Evolutionary conservation across 192 early-diverging fungal genomes (phyloP), one percentile per base, ranked within the genome.

Genomic region (Podochytrium sp.): DNA sequence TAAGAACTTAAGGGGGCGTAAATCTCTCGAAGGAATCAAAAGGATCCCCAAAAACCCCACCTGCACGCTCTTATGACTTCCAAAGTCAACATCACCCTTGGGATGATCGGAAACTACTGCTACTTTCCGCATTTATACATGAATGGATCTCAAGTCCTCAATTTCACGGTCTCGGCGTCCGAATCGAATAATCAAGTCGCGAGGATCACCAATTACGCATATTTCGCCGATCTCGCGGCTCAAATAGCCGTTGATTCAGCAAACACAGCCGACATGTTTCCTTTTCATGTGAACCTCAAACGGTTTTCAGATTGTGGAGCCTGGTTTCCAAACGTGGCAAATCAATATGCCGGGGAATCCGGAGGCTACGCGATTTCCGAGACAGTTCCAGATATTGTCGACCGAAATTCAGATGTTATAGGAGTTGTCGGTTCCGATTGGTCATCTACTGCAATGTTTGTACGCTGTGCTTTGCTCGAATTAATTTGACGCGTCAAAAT

Each of bases 41-140:
- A n/a, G n/a, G n/a, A n/a, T n/a, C n/a, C n/a, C n/a, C n/a, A n/a
- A n/a, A n/a, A n/a, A n/a, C n/a, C n/a, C n/a, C n/a, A n/a, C n/a
- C n/a, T n/a, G n/a, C n/a, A n/a, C n/a, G n/a, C n/a, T n/a, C n/a
- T n/a, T n/a, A 47, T 0, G 43, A 10, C 43, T 47, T 20, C 20
- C 12, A 61, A 38, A 37, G 25, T 61, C 33, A 61, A 39, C 5
- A 61, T 61, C 59, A 38, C 59, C 16, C 37, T 61, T 4, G 59
- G 59, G 1, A 39, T 61, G 33, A 38, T 61, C 16, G 18, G 16
- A 7, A 61, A 61, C 59, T 61, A 61, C 59, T 61, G 59, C 34
- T 1, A 29, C 12, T 30, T 61, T 18, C 10, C 14, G 14, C 7
- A 61, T 35, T 38, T 61, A 25, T 37, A 1, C 16, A 37, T 30